Base-by-base conservation (phyloP, 2,329 filamentous ascomycete genomes). In the Colletotrichum tropicale region DNA sequence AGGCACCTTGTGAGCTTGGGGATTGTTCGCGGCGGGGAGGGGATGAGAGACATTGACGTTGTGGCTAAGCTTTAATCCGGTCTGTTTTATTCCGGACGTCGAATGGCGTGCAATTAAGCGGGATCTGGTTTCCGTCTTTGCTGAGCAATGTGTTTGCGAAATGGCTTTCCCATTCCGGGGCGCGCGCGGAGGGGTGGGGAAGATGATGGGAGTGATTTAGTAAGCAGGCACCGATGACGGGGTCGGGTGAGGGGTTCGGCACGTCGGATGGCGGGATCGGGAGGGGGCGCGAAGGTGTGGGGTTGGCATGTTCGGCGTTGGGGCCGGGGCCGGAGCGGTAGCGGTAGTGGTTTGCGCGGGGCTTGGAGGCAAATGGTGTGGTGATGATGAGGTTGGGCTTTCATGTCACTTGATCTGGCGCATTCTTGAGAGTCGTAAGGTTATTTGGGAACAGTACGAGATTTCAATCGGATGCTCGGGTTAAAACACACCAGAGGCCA, bases 401-500 rank as follows among this genome's bases (percentile, higher is more conserved):
- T 6, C 6, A 15, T 36, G 34, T 16, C 32, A 34, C 32, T 16
- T 36, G 15, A 16, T 36, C 13, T 36, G 34, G 15, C 34, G 13
- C 34, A 36, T 36, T 36, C 6, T 8, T 18, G 36, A 18, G 36
- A 18, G 36, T 7, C 15, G 8, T 5, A 18, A 8, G 7, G 36
- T 18, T 9, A 18, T 13, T 18, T 18, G 7, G 36, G 15, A 38
- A 7, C 36, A 38, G 7, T 38, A 18, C 16, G 16, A 18, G 36
- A 38, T 38, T 18, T 18, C 36, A 38, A 38, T 18, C 16, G 4
- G 36, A 43, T 12, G 9, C 38, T 38, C 15, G 3, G 18, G 0
- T n/a, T 12, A 4, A n/a, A n/a, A 0, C 38, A 48, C n/a, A 13
- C 0, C 1, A 13, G 8, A 48, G 0, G 2, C 18, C 9, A 48